phyloP scores from a whole-genome alignment of 2,329 filamentous ascomycete species.

The Talaromyces piceae region DNA sequence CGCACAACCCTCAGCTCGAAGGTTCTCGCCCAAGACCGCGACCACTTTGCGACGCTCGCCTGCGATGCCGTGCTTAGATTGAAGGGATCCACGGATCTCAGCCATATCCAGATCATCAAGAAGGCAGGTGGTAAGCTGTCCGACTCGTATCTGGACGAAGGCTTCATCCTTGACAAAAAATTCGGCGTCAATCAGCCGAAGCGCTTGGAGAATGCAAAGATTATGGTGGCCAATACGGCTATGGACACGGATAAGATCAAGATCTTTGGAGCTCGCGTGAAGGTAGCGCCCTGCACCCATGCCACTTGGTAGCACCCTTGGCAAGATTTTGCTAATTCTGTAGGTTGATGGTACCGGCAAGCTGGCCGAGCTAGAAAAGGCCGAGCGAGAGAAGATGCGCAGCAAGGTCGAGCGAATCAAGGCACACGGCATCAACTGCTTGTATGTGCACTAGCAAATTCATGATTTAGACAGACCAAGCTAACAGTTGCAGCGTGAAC shows the following conservation, averaged over 20 bases:
- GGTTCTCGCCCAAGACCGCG: conserved; percentile 85
- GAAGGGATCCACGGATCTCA: conserved; percentile 84
- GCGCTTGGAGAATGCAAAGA: conserved; percentile 95
- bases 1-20: conserved; percentile 96
- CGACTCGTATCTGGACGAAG: conserved; percentile 95
- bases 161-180: conserved; percentile 98
- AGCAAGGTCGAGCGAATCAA: conserved; percentile 99
- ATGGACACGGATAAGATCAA: conserved; percentile 99
- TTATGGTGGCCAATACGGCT: conserved; percentile 91
- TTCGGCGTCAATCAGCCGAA: conserved; percentile 99
- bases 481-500: conserved; percentile 58
- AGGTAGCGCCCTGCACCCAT: conserved; percentile 34
- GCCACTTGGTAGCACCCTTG: no score
- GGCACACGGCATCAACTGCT: conserved; percentile 98
- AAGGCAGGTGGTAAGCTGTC: conserved; percentile 96
- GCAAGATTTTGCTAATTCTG: background rate
- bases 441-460: no score
- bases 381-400: conserved; percentile 99
- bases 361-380: conserved; percentile 96
- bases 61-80: conserved; percentile 86
- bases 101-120: conserved; percentile 99
- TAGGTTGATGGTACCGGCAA: conserved; percentile 84
- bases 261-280: conserved; percentile 95
- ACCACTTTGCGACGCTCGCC: conserved; percentile 83
- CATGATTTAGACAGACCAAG: no score